A percentile compares a stretch with the other conserved stretches of the same genome.
Evolutionary conservation across 2,329 filamentous ascomycete genomes (phyloP).

Genomic region (Aphanocladium album): DNA sequence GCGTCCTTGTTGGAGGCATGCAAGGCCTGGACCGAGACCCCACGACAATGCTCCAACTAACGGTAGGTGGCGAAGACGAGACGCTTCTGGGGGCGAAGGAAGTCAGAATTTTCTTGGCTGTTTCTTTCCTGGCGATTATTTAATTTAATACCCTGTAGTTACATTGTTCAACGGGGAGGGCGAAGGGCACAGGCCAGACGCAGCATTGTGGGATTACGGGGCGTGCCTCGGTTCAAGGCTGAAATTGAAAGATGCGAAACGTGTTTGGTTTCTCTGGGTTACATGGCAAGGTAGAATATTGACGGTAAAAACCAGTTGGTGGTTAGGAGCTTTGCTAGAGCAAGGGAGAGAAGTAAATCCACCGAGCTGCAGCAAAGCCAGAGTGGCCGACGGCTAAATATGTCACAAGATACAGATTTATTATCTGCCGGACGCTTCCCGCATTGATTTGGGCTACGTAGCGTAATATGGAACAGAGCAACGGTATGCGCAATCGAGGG

Average conservation of each 20-base stretch:
- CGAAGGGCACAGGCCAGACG: background rate
- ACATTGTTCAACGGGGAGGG: background rate
- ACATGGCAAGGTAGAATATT: background rate
- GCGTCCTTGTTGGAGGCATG: background rate
- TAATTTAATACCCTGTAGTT: background rate
- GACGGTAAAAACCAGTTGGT: background rate
- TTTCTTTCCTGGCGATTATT: background rate
- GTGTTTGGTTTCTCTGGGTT: background rate
- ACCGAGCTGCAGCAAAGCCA: background rate
- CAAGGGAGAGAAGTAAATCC: background rate
- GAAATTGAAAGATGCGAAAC: background rate
- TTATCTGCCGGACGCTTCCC: background rate
- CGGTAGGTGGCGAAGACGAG: background rate
- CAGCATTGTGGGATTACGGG: background rate
- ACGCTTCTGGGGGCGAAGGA: background rate
- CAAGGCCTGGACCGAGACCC: background rate
- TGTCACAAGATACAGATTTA: background rate
- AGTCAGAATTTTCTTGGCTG: background rate
- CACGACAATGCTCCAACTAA: background rate
- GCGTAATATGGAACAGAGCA: background rate
- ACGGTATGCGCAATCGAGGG: background rate
- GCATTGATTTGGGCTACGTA: background rate
- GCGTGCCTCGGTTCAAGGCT: slow-evolving; percentile 6
- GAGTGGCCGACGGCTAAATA: background rate
- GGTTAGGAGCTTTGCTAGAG: background rate